Base-by-base conservation (phyloP, 2,329 filamentous ascomycete species). In the Alternaria hordeiaustralica region DNA sequence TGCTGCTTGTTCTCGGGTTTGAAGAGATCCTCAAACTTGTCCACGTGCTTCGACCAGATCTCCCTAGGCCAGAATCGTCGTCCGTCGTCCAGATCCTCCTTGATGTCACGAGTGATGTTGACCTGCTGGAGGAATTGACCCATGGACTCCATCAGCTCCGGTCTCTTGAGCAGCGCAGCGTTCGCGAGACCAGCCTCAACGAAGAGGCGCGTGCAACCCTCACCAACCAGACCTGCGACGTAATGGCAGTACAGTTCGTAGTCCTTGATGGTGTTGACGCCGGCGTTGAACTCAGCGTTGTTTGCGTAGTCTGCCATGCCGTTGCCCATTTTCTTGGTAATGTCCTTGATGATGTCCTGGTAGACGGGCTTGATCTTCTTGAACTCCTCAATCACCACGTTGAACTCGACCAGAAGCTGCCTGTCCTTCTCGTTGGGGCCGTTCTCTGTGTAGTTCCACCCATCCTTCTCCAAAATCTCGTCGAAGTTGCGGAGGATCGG, bases 161-260 rank as follows among this genome's bases (percentile, higher is more conserved):
- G 89, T 55, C 93, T 89, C 67, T 94, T 87, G 56, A 95, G 84
- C 55, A 99, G 87, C 60, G 90, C 92, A 3, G 92, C 91, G 79
- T 97, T 97, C 64, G 93, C 96, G 61, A 97, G 90, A 65, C 92
- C 88, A 55, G 91, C 91, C 78, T 93, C 90, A 49, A 98, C 93
- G 70, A 99, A 98, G 21, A 99, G 85, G 23, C 92, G 89, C 2
- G 96, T 99, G 65, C 96, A 82, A 46, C 96, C 96, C 80, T 98
- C 95, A 60, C 96, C 96, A 33, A 99, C 96, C n/a, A 99, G 85
- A 28, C 96, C 96, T n/a, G 96, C 96, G 28, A 99, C 96, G 77
- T 98, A 98, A 81, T 97, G 94, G 83, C 96, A 99, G 85, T 99
- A 99, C 58, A 94, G 84, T 83, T 99, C 94, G 80, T 98, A 99